Conservation (phyloP, 1,139 yeast species). For the Zhuliangozyma blackwelliae region DNA sequence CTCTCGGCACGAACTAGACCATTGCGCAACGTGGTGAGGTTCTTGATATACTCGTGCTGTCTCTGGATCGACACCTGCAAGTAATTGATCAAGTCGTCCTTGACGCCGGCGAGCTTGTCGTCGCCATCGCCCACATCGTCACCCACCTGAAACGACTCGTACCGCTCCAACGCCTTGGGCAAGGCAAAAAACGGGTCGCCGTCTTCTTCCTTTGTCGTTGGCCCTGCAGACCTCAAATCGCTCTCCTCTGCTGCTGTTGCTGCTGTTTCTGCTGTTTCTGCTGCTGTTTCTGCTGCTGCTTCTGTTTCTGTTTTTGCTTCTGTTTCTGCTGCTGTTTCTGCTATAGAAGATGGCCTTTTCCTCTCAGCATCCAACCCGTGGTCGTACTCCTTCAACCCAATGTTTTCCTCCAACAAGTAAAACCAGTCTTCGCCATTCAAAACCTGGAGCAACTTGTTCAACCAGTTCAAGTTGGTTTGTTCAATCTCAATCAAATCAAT, state of each 20-base stretch:
- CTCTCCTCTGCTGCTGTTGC: slow-evolving; percentile 16
- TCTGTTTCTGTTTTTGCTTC: no score
- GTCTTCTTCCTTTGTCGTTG: slow-evolving; percentile 14
- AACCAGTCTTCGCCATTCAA: slow-evolving; percentile 85
- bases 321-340: no score
- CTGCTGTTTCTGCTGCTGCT: no score
- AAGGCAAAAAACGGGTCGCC: slow-evolving; percentile 38
- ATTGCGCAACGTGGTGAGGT: slow-evolving; percentile 63
- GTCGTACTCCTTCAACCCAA: slow-evolving; percentile 67
- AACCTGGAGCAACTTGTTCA: slow-evolving; percentile 68
- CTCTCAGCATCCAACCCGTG: slow-evolving; percentile 48
- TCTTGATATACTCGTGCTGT: slow-evolving; percentile 84
- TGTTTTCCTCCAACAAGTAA: slow-evolving; percentile 55
- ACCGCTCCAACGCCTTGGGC: slow-evolving; percentile 31
- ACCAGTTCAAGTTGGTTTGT: slow-evolving; percentile 66
- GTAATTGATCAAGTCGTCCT: slow-evolving; percentile 42
- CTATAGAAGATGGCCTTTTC: slow-evolving; percentile 9
- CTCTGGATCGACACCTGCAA: slow-evolving; percentile 64
- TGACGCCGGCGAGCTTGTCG: slow-evolving; percentile 26
- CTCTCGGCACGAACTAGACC: slow-evolving; percentile 78
- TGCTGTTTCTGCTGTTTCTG: no score
- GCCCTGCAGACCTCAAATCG: background rate
- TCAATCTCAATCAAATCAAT: slow-evolving; percentile 76
- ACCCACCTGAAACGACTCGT: slow-evolving; percentile 32
- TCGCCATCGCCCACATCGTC: slow-evolving; percentile 24